Conservation (phyloP, 805 yeast species). For the baker's yeast (Saccharomyces cerevisiae) region DNA sequence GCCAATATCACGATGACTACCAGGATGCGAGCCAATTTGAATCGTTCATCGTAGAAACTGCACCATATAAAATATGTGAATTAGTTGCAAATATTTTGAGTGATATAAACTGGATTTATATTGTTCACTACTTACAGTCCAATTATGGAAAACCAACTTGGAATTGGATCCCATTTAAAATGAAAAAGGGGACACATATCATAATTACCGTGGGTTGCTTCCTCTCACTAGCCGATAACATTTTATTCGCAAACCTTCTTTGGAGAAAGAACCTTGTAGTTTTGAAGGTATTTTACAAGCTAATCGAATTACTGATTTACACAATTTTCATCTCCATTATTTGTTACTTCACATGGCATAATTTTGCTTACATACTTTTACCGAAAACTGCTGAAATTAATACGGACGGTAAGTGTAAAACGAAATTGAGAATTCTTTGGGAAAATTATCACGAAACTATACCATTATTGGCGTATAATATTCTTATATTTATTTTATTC, state of each 20-base stretch:
- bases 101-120: slow-evolving; percentile 24
- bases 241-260: slow-evolving; percentile 7
- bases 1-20: slow-evolving; percentile 45
- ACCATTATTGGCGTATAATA: slow-evolving; percentile 21
- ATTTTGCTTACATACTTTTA: slow-evolving; percentile 20
- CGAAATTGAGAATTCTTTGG: slow-evolving; percentile 15
- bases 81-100: slow-evolving; percentile 12
- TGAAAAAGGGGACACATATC: slow-evolving; percentile 14
- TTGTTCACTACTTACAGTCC: slow-evolving; percentile 23
- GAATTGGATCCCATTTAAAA: slow-evolving; percentile 14
- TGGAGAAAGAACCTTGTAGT: slow-evolving; percentile 1
- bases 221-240: slow-evolving; percentile 9
- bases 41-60: slow-evolving; percentile 9
- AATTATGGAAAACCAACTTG: slow-evolving; percentile 9
- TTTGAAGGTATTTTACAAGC: slow-evolving; percentile 3
- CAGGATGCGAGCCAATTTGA: slow-evolving; percentile 42
- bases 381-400: slow-evolving; percentile 11
- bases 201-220: slow-evolving; percentile 12
- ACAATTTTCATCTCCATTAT: slow-evolving; percentile 12
- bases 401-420: background rate
- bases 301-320: slow-evolving; percentile 9
- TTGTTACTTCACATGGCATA: slow-evolving; percentile 16
- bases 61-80: slow-evolving; percentile 10
- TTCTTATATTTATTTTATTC: slow-evolving; percentile 11
- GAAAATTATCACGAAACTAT: slow-evolving; percentile 23